A percentile compares a stretch with the other conserved stretches of the same genome.
Conservation (phyloP, 2,329 filamentous ascomycete species). For the Nemania sp. region DNA sequence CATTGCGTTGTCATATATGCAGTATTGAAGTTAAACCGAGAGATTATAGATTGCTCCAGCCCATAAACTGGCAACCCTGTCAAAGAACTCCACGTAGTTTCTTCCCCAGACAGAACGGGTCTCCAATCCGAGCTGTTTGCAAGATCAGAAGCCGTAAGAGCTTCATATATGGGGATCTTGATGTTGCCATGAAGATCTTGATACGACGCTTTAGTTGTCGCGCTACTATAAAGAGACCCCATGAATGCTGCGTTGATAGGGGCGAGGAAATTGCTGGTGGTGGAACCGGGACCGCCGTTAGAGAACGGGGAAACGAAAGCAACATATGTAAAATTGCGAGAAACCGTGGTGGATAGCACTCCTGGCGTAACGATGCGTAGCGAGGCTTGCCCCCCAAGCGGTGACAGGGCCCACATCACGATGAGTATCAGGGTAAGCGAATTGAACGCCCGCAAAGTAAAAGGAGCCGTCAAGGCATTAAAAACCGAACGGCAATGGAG, state of each 20-base stretch:
- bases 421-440: background rate
- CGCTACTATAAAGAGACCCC: background rate
- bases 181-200: background rate
- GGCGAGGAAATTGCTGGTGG: background rate
- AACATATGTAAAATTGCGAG: slow-evolving; percentile 1
- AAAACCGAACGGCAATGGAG: background rate
- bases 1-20: background rate
- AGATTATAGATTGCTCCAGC: background rate
- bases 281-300: background rate
- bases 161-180: background rate
- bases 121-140: background rate
- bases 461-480: background rate
- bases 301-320: background rate
- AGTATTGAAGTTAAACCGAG: background rate
- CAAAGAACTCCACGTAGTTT: background rate
- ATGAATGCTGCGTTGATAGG: background rate
- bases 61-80: background rate
- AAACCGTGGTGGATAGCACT: background rate
- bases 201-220: background rate
- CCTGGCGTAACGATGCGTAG: background rate
- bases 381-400: slow-evolving; percentile 1
- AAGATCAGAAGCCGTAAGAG: background rate
- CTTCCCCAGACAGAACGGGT: background rate
- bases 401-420: background rate
- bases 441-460: background rate